Conservation (phyloP, 352 stramenopile species). For the Phytopythium helicoides region DNA sequence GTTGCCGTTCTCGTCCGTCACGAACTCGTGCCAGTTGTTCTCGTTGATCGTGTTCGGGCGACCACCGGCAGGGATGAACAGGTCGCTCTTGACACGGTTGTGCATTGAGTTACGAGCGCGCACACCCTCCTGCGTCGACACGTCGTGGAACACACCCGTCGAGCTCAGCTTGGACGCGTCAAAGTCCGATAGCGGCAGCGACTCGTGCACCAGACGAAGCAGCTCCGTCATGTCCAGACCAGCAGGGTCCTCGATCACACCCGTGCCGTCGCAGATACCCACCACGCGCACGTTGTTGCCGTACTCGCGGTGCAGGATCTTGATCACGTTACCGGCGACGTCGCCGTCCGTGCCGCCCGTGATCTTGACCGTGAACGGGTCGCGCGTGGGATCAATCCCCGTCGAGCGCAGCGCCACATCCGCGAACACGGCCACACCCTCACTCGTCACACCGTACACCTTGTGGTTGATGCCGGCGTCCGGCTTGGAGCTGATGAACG, state of each 20-base stretch:
- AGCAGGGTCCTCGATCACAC: conserved; percentile 95
- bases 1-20: no score
- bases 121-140: no score
- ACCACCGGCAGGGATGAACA: no score
- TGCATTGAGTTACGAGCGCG: no score
- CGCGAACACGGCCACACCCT: conserved; percentile 80
- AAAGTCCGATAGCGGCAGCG: no score
- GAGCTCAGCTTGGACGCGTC: no score
- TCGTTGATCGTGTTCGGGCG: no score
- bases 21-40: no score
- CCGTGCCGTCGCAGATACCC: conserved; percentile 89
- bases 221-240: no score
- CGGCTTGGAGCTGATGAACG: conserved; percentile 86
- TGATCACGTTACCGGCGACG: conserved; percentile 97
- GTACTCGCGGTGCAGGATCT: conserved; percentile 95
- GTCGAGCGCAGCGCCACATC: conserved; percentile 74
- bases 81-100: no score
- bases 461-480: conserved; percentile 87
- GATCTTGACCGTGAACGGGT: conserved; percentile 82
- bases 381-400: conserved; percentile 69
- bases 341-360: conserved; percentile 97
- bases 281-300: conserved; percentile 94
- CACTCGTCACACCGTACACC: conserved; percentile 82
- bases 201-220: no score
- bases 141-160: no score